phyloP scores from a whole-genome alignment of 2,329 filamentous ascomycete genomes.

The Botryosphaeria agaves region DNA sequence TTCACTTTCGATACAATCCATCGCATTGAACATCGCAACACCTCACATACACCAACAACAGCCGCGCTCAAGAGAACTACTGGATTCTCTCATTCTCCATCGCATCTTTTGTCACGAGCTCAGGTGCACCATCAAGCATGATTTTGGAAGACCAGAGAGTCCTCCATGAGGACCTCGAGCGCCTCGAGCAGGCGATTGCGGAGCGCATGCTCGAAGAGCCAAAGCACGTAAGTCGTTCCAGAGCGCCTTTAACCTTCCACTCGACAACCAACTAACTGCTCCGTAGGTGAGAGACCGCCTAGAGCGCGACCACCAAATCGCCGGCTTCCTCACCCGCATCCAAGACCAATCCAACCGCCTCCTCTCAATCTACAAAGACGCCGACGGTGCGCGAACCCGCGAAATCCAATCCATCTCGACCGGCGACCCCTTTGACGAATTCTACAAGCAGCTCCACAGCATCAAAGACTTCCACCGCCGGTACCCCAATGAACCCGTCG shows the following conservation, averaged over 20 bases:
- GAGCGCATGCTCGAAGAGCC: slow-evolving; percentile 82
- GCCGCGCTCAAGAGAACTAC: too few species aligned
- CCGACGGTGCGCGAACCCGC: slow-evolving; percentile 49
- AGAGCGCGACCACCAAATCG: slow-evolving; percentile 80
- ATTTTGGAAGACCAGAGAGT: slow-evolving; percentile 85
- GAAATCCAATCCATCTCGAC: slow-evolving; percentile 74
- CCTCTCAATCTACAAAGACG: slow-evolving; percentile 70
- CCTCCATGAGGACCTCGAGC: slow-evolving; percentile 90
- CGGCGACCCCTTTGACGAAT: slow-evolving; percentile 77
- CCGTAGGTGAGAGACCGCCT: slow-evolving; percentile 69
- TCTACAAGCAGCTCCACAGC: slow-evolving; percentile 67
- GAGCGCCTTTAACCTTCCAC: slow-evolving; percentile 1
- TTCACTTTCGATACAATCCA: too few species aligned
- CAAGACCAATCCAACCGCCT: slow-evolving; percentile 70
- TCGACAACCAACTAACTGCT: slow-evolving; percentile 7
- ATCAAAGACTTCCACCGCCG: slow-evolving; percentile 78
- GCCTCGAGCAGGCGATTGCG: slow-evolving; percentile 82
- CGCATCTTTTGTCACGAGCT: not conserved
- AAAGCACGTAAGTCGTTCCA: slow-evolving; percentile 49
- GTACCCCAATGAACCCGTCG: slow-evolving; percentile 87
- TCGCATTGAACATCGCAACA: not conserved
- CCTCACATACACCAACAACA: not conserved
- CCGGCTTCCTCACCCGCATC: slow-evolving; percentile 73
- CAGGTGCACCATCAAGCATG: too few species aligned
- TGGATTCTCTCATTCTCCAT: too few species aligned